Percentiles rank a stretch among this genome's conserved stretches.
phyloP scores from a whole-genome alignment of 2,329 filamentous ascomycete genomes.

The Penicillium sp. region DNA sequence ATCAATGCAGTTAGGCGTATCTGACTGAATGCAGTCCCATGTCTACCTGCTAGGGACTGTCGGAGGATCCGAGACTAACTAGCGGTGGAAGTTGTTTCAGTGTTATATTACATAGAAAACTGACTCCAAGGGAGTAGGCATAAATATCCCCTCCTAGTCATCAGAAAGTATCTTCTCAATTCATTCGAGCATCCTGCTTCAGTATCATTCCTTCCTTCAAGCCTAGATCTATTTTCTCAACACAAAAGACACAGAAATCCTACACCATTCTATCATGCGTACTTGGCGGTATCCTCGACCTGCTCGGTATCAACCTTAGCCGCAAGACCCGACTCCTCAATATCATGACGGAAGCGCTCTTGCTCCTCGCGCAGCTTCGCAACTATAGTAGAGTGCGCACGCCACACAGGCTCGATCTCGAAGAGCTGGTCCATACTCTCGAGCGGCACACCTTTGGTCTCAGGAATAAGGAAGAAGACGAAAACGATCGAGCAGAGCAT shows the following conservation, averaged over 20 bases:
- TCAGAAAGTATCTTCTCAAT: no score
- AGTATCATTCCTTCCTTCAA: no score
- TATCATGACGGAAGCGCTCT: constrained; percentile 29
- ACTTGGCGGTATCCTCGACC: constrained; percentile 18
- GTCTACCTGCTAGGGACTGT: no score
- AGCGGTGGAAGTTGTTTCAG: no score
- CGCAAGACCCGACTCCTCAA: constrained; percentile 19
- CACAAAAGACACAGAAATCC: neutral
- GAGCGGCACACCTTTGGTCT: constrained; percentile 62
- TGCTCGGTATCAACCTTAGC: constrained; percentile 17
- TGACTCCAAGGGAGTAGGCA: no score
- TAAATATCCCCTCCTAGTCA: no score
- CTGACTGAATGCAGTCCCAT: no score
- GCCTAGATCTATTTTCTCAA: no score
- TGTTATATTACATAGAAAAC: no score
- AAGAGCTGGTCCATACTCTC: constrained; percentile 64
- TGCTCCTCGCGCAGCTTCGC: constrained; percentile 34
- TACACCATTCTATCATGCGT: constrained; percentile 7
- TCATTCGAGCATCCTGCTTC: no score
- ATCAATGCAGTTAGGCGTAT: no score
- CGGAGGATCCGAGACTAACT: no score
- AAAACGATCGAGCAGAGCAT: constrained; percentile 58
- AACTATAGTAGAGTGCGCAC: constrained; percentile 33
- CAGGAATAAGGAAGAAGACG: constrained; percentile 60
- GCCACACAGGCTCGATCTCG: constrained; percentile 37